These are phyloP conservation scores for Trypanosoma theileri DNA, from an alignment of 208 protist genomes.

Conservation along the genomic window DNA sequence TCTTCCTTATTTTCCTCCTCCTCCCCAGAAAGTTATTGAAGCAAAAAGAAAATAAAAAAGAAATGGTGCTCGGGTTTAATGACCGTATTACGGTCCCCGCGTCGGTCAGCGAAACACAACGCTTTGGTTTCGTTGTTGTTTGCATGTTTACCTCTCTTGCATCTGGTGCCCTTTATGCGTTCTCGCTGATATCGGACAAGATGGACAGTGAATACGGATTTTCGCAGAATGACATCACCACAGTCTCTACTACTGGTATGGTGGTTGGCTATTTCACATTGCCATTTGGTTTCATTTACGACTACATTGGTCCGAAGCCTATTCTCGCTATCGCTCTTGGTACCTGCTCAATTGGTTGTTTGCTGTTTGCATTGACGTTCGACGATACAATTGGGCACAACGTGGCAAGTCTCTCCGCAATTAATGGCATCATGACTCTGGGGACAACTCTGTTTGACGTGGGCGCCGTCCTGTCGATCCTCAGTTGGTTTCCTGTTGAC, in stretches of 20 bases:
- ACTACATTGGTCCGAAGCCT: slow-evolving; percentile 52
- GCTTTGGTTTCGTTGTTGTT: slow-evolving; percentile 39
- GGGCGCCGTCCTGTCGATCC: slow-evolving; percentile 39
- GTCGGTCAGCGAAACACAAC: slow-evolving; percentile 11
- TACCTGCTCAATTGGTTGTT: slow-evolving; percentile 32
- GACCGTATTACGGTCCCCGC: slow-evolving; percentile 10
- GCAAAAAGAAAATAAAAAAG: too few relatives aligned
- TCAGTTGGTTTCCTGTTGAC: slow-evolving; percentile 51
- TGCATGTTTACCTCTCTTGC: slow-evolving; percentile 51
- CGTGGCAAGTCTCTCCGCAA: slow-evolving; percentile 36
- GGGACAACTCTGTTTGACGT: slow-evolving; percentile 49
- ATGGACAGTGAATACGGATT: slow-evolving; percentile 31
- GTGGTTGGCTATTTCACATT: slow-evolving; percentile 50
- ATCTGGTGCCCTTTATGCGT: slow-evolving; percentile 39
- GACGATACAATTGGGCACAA: slow-evolving; percentile 35
- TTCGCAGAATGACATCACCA: slow-evolving; percentile 50
- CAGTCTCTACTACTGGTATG: slow-evolving; percentile 49
- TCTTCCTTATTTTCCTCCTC: too few relatives aligned
- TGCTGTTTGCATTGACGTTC: slow-evolving; percentile 43
- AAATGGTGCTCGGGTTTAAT: slow-evolving; percentile 22
- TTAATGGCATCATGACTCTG: slow-evolving; percentile 48
- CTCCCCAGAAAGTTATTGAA: too few relatives aligned
- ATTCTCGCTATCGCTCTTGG: slow-evolving; percentile 41
- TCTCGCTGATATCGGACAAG: slow-evolving; percentile 43
- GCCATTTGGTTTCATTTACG: slow-evolving; percentile 55